Evolutionary conservation across 2,329 filamentous ascomycete genomes (phyloP), one percentile per base, ranked within the genome.

Genomic region (Alternaria incomplexa): DNA sequence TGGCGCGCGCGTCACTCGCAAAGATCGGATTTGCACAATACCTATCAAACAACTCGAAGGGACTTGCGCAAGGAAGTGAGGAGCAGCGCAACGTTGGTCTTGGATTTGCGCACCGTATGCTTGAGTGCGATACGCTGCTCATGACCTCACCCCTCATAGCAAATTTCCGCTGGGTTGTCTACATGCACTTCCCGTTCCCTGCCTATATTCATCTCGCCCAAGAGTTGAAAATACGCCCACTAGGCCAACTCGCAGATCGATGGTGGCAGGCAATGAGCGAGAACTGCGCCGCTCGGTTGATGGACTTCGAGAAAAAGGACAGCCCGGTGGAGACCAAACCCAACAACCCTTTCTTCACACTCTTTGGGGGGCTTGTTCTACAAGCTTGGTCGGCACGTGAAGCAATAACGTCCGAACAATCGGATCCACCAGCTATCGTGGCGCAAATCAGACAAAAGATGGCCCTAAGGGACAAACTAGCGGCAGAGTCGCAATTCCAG

Each of bases 351-450:
- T 70, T 81, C 22, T 76, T 74, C 50, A 70, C 68, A 17, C 66
- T 80, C 1, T 88, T 91, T 64, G 85, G 85, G 1, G 81, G 81
- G 20, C 82, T 87, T 17, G 86, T 91, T 44, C 77, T 90, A 61
- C 89, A 88, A 69, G 88, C 70, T 2, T 73, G 68, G 71, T n/a
- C 62, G 4, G 67, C 66, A 6, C 62, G 68, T 17, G 58, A 71
- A 54, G 58, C 61, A 6, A 64, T 59, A 6, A 63, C 59, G 11
- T 46, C 52, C n/a, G 47, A 26, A 17, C 44, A 40, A 4, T 28
- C 26, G 2, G 64, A 56, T 22, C 58, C 61, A 23, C 68, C 68
- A 7, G 22, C 36, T 40, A 61, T 68, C 52, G 58, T 68, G 2
- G 30, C 40, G 11, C 47, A 61, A 12, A 45, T 66, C 11, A 51